Conservation (phyloP, 495 filamentous ascomycete species). For the Neurospora tetrasperma region DNA sequence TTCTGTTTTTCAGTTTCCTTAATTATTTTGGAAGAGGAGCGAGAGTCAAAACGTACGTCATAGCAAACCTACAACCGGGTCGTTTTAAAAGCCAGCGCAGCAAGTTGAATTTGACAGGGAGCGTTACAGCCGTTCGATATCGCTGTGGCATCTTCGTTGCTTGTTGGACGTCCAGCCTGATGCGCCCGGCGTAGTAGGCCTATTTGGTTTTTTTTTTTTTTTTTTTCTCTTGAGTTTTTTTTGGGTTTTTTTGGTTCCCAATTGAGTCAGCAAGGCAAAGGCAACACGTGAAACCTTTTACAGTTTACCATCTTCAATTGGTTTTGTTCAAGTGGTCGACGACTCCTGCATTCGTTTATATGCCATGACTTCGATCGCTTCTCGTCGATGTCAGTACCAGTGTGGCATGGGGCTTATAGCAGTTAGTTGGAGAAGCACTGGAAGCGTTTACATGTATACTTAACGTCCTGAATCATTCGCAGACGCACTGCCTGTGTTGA, state of each 20-base stretch:
- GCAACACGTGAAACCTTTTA: not conserved
- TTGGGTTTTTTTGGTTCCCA: not conserved
- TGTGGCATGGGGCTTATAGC: not conserved
- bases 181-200: not conserved
- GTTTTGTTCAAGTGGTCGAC: not conserved
- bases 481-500: not conserved
- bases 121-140: not conserved
- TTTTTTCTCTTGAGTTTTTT: not conserved
- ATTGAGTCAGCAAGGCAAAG: not conserved
- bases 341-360: not conserved
- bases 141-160: not conserved
- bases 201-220: not conserved
- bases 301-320: not conserved
- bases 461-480: not conserved
- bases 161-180: not conserved
- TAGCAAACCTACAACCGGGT: not conserved
- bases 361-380: not conserved
- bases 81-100: not conserved
- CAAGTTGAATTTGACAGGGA: not conserved
- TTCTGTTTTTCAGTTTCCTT: not conserved
- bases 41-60: not conserved
- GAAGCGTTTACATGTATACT: not conserved
- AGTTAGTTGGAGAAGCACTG: not conserved
- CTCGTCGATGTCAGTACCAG: not conserved
- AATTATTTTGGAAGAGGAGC: not conserved